Conservation (phyloP, 208 protist genomes). For the Tritrichomonas foetus region DNA sequence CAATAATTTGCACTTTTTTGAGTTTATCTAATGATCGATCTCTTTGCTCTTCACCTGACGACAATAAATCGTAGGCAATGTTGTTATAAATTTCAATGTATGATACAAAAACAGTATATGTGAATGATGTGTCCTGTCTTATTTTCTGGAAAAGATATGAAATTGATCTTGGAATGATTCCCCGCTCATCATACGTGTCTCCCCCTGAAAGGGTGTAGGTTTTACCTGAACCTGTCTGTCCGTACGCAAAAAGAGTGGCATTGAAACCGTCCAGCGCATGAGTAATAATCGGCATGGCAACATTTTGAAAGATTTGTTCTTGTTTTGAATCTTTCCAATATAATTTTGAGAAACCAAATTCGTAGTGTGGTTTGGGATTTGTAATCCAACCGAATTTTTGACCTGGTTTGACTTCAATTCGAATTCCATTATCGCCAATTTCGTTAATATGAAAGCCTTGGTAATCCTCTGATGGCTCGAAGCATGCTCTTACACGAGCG, state of each 20-base stretch:
- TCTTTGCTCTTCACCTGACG: background rate
- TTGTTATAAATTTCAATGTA: slow-evolving; percentile 61
- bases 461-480: background rate
- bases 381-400: background rate
- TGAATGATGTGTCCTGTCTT: background rate
- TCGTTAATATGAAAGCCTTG: background rate
- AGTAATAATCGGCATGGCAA: slow-evolving; percentile 48
- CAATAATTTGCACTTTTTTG: background rate
- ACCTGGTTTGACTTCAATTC: slow-evolving; percentile 14
- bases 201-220: slow-evolving; percentile 55
- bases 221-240: slow-evolving; percentile 56
- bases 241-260: slow-evolving; percentile 54
- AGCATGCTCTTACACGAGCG: background rate
- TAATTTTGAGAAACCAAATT: slow-evolving; percentile 45
- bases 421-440: background rate
- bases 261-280: slow-evolving; percentile 52
- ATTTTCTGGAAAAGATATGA: slow-evolving; percentile 41
- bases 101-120: background rate
- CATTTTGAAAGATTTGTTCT: slow-evolving; percentile 51
- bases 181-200: slow-evolving; percentile 42
- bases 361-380: background rate
- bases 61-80: slow-evolving; percentile 44
- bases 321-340: slow-evolving; percentile 47
- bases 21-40: background rate
- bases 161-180: slow-evolving; percentile 53